phyloP scores from a whole-genome alignment of 148 eudicot species.

The Amaranthus hypochondriacus region DNA sequence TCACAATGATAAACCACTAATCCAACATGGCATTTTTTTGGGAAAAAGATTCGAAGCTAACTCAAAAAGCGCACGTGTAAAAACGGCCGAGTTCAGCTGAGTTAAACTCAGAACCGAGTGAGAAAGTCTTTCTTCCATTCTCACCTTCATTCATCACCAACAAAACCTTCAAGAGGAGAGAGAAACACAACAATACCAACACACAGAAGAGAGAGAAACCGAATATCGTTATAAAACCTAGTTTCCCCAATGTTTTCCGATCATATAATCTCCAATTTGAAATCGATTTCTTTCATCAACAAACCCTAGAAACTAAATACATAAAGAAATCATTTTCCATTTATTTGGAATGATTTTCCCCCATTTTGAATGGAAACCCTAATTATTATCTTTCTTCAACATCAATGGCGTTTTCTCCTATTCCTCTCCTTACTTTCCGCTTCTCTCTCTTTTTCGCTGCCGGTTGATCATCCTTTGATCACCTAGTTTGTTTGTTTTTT shows the following conservation, averaged over 20 bases:
- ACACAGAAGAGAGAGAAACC: background rate
- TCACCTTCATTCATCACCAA: background rate
- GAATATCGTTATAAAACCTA: background rate
- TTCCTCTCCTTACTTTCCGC: constrained; percentile 24
- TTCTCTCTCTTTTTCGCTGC: constrained; percentile 49
- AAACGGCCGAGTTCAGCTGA: constrained; percentile 17
- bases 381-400: constrained; percentile 25
- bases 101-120: background rate
- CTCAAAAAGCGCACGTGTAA: constrained; percentile 6
- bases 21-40: background rate
- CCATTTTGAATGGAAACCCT: constrained; percentile 54
- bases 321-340: background rate
- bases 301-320: constrained; percentile 15
- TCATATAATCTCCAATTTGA: background rate
- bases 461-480: constrained; percentile 34
- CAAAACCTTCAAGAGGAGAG: background rate
- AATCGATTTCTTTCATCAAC: background rate
- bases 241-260: background rate
- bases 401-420: constrained; percentile 28
- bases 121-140: constrained; percentile 2
- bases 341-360: constrained; percentile 6
- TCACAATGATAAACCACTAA: no score
- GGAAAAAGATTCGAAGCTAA: background rate
- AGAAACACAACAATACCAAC: background rate
- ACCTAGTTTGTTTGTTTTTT: constrained; percentile 2